Evolutionary conservation across 805 yeast genomes (phyloP).

Genomic region (Starmerella vaccinii): DNA sequence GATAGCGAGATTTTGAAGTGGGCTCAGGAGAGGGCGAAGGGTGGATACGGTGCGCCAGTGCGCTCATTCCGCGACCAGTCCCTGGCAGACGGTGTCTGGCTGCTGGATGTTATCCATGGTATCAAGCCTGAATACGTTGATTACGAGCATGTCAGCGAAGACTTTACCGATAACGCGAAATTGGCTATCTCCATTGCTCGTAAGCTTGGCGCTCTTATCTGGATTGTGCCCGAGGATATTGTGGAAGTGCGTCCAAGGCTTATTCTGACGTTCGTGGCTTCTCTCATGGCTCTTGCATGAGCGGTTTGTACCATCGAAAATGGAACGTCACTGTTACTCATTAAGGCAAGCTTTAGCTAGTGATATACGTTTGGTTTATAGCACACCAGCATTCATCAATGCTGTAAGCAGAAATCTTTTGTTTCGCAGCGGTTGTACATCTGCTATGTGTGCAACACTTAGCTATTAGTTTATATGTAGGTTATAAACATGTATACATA

Average conservation of each 20-base stretch:
- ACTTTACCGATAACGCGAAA: constrained; percentile 85
- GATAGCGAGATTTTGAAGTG: constrained; percentile 84
- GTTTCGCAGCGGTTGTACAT: too few relatives aligned
- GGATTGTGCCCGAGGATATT: constrained; percentile 99
- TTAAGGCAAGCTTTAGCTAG: too few relatives aligned
- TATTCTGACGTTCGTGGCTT: constrained; percentile 88
- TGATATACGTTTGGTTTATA: too few relatives aligned
- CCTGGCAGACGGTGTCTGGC: constrained; percentile 65
- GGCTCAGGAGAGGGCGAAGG: constrained; percentile 72
- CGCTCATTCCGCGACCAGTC: constrained; percentile 81
- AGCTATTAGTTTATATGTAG: too few relatives aligned
- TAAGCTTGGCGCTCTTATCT: constrained; percentile 92
- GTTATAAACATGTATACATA: too few relatives aligned
- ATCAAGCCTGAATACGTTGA: constrained; percentile 96
- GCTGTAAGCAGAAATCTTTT: too few relatives aligned
- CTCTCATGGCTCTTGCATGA: constrained; percentile 62
- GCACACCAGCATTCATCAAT: too few relatives aligned
- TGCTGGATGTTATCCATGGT: constrained; percentile 84
- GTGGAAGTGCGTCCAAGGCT: constrained; percentile 90
- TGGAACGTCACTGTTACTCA: too few relatives aligned
- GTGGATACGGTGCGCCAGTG: constrained; percentile 72
- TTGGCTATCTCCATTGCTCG: constrained; percentile 97
- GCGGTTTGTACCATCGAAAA: background rate
- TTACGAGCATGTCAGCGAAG: constrained; percentile 83
- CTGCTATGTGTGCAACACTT: too few relatives aligned